These are phyloP conservation scores for Cyclotella sp. DNA, from an alignment of 108 stramenopile species.

Conservation along the genomic window DNA sequence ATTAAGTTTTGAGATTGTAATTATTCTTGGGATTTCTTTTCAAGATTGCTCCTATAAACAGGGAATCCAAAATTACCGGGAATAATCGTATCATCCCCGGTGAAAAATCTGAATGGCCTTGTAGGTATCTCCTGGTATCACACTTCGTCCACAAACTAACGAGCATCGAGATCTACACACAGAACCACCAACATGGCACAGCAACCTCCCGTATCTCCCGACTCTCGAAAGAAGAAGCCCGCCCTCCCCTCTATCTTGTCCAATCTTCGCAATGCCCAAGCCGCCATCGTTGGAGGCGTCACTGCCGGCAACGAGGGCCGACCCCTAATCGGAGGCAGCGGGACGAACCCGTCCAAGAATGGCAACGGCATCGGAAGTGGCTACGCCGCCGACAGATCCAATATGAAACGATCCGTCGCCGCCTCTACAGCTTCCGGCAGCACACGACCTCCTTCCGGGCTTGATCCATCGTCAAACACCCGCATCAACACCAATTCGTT, in stretches of 20 bases:
- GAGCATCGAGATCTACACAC: neutral
- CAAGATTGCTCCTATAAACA: too few species aligned
- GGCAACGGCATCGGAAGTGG: slow-evolving; percentile 1
- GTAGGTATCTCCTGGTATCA: too few species aligned
- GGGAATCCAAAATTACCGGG: too few species aligned
- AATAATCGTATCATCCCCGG: too few species aligned
- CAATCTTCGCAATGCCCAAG: slow-evolving; percentile 46
- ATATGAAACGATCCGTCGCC: slow-evolving; percentile 14
- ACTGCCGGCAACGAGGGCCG: slow-evolving; percentile 36
- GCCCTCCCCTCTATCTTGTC: slow-evolving; percentile 50
- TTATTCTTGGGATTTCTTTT: too few species aligned
- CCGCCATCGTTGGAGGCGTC: slow-evolving; percentile 20
- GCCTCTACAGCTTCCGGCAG: neutral
- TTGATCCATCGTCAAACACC: slow-evolving; percentile 8
- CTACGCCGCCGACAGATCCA: slow-evolving; percentile 13
- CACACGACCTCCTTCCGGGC: neutral
- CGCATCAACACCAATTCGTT: slow-evolving; percentile 5
- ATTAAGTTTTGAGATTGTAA: too few species aligned
- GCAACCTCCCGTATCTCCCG: slow-evolving; percentile 24
- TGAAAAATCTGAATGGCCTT: too few species aligned
- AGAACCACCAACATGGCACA: slow-evolving; percentile 11
- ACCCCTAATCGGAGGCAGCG: slow-evolving; percentile 21
- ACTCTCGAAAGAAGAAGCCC: slow-evolving; percentile 38
- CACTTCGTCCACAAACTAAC: too few species aligned
- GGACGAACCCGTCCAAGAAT: neutral